These are phyloP conservation scores for Botrytis fabae DNA, from an alignment of 2,329 filamentous ascomycete genomes.

Conservation along the genomic window DNA sequence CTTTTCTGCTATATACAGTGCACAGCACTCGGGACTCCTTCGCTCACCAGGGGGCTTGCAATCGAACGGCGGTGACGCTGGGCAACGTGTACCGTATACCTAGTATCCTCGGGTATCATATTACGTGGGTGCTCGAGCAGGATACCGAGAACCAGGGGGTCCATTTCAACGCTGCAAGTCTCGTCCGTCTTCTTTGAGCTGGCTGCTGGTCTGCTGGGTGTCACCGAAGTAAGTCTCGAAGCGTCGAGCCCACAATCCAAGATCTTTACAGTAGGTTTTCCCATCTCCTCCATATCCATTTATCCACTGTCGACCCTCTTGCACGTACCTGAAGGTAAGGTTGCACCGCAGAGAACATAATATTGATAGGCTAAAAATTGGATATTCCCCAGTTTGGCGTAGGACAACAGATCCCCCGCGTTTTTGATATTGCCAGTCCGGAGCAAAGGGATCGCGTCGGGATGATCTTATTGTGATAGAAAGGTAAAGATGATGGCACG, in stretches of 20 bases:
- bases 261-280: not conserved
- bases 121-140: not conserved
- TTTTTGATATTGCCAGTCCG: not conserved
- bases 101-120: not conserved
- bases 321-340: not conserved
- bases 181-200: not conserved
- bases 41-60: not conserved
- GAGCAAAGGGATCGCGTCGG: constrained; percentile 3
- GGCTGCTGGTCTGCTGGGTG: not conserved
- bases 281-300: not conserved
- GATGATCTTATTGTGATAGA: not conserved
- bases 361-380: not conserved
- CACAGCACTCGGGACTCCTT: not conserved
- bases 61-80: not conserved
- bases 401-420: not conserved
- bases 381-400: not conserved
- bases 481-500: not conserved
- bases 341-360: not conserved
- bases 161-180: not conserved
- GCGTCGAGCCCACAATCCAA: not conserved
- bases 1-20: not conserved
- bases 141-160: not conserved
- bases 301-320: not conserved
- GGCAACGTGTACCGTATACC: not conserved
- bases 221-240: not conserved